phyloP scores from a whole-genome alignment of 2,329 filamentous ascomycete genomes.

The Macrophomina tecta region DNA sequence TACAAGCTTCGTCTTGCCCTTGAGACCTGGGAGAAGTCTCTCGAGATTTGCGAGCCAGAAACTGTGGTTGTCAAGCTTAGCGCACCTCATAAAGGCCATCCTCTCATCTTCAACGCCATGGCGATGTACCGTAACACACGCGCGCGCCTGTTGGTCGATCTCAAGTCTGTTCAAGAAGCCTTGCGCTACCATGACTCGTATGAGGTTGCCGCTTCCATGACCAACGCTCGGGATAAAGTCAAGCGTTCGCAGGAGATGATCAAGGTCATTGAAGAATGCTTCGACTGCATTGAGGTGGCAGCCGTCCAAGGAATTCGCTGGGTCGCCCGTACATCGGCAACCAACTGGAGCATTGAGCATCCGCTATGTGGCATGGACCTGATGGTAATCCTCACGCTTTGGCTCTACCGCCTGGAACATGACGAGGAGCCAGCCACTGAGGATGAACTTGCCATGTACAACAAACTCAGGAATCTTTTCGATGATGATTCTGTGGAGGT shows the following conservation, averaged over 20 bases:
- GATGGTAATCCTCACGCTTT: slow-evolving; percentile 96
- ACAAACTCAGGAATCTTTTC: slow-evolving; percentile 88
- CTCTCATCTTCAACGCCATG: slow-evolving; percentile 97
- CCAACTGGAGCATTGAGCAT: slow-evolving; percentile 99
- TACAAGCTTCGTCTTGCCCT: slow-evolving; percentile 95
- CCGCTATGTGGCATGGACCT: slow-evolving; percentile 94
- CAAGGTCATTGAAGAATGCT: slow-evolving; percentile 97
- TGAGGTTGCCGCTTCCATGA: slow-evolving; percentile 97
- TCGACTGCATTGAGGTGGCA: slow-evolving; percentile 95
- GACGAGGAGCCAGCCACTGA: slow-evolving; percentile 89
- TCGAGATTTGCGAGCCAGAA: slow-evolving; percentile 92
- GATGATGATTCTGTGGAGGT: slow-evolving; percentile 87
- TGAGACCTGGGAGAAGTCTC: slow-evolving; percentile 98
- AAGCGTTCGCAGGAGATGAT: slow-evolving; percentile 97
- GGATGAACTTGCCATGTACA: slow-evolving; percentile 87
- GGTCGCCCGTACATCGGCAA: slow-evolving; percentile 96
- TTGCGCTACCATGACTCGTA: slow-evolving; percentile 96
- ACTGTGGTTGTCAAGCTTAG: slow-evolving; percentile 86
- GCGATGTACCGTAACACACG: slow-evolving; percentile 95
- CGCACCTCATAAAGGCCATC: slow-evolving; percentile 94
- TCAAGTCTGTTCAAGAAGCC: slow-evolving; percentile 95
- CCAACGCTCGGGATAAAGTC: slow-evolving; percentile 88
- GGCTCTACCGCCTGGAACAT: slow-evolving; percentile 99
- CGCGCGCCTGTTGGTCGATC: slow-evolving; percentile 88
- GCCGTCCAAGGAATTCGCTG: slow-evolving; percentile 93